Evolutionary conservation across 192 early-diverging fungal species (phyloP).

Genomic region (Linderina pennispora): DNA sequence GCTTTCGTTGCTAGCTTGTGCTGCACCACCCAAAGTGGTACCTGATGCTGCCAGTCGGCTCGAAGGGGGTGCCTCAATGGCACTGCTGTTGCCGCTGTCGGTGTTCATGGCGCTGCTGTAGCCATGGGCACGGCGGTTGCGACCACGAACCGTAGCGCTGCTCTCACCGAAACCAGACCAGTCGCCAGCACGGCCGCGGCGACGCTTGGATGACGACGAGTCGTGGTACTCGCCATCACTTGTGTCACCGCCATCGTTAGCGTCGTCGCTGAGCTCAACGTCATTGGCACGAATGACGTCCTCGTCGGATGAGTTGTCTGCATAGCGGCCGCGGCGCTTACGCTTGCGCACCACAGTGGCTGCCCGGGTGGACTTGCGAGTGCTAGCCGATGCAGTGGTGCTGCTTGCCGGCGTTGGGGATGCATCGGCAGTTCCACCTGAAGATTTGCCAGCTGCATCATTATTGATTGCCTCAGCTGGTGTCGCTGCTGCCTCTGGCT

Average conservation of each 20-base stretch:
- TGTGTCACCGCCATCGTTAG: slow-evolving; percentile 5
- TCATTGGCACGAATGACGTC: slow-evolving; percentile 47
- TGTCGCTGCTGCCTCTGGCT: slow-evolving; percentile 10
- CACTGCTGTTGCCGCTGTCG: slow-evolving; percentile 39
- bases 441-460: slow-evolving; percentile 1
- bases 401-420: neutral
- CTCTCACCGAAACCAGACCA: neutral
- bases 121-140: neutral
- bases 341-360: slow-evolving; percentile 29
- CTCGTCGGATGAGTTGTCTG: slow-evolving; percentile 31
- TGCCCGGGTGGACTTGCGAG: slow-evolving; percentile 9
- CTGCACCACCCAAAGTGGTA: too few species aligned
- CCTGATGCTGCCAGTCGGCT: neutral
- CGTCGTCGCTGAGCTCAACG: slow-evolving; percentile 44
- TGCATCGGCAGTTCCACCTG: too few species aligned
- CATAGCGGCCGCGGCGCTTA: slow-evolving; percentile 35
- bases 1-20: slow-evolving; percentile 53
- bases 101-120: slow-evolving; percentile 29
- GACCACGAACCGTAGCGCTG: neutral
- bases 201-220: slow-evolving; percentile 22
- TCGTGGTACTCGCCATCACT: slow-evolving; percentile 40
- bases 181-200: slow-evolving; percentile 3
- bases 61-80: slow-evolving; percentile 19
- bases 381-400: neutral
- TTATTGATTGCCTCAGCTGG: slow-evolving; percentile 17